Base-by-base conservation (phyloP, 345 rosid species). In the Noccaea bulbosa region DNA sequence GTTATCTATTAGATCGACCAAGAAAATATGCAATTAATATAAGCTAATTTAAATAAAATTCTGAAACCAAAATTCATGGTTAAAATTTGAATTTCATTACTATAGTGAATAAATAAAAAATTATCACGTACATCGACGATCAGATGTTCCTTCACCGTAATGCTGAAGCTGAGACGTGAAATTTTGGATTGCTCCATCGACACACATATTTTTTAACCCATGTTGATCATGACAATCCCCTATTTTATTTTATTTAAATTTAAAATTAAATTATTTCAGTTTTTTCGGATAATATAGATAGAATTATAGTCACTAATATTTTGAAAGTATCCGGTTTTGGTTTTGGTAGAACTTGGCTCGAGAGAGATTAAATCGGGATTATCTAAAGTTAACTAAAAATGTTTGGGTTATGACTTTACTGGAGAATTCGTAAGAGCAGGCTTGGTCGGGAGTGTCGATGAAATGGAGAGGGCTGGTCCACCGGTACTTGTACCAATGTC, bases 101-200 rank as follows among this genome's bases (percentile, higher is more conserved):
- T 16, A 66, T 41, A 64, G 3, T 15, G 47, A 10, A 16, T 16
- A 37, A 20, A 44, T 22, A 32, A 20, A 50, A 45, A 38, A 11
- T 24, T 24, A 40, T 48, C 1, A 69, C 79, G 11, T 85, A 90
- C 98, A 49, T 57, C 90, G 78, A 37, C 98, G 98, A 80, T 90
- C 98, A 33, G 94, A 77, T 27, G 88, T 81, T 77, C 92, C 98
- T 47, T 91, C 86, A 35, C 72, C 86, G 82, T 85, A 93, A 69
- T 93, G 96, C 65, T 77, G 60, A 69, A 93, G 98, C 83, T 93
- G 98, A 71, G 96, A 78, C 38, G 98, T 93, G 73, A 88, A 93
- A 71, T 90, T 93, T 12, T 85, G 87, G 37, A 90, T 83, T 49
- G 98, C 97, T 30, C 98, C 98, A 61, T 86, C 86, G 11, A 93